Percentiles rank a stretch among this genome's conserved stretches.
Conservation (phyloP, 2,329 filamentous ascomycete species). For the Nothopassalora personata region DNA sequence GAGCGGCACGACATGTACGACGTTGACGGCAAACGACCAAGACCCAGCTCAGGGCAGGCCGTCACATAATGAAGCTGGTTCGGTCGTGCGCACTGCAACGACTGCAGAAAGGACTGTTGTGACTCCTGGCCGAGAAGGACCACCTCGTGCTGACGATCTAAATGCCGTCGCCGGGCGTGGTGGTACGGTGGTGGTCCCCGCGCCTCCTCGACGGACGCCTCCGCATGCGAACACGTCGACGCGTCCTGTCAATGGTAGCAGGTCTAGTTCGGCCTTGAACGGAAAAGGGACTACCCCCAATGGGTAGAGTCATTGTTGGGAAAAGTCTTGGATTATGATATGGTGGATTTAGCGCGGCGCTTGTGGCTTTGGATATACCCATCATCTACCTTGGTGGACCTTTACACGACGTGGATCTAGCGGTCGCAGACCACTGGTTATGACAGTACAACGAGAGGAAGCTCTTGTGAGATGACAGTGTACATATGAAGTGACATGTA, state of each 20-base stretch:
- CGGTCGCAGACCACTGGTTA: neutral
- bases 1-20: constrained; percentile 13
- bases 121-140: constrained; percentile 10
- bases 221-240: constrained; percentile 5
- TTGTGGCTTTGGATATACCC: constrained; percentile 2
- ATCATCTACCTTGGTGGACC: neutral
- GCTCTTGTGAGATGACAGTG: neutral
- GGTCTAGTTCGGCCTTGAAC: neutral
- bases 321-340: neutral
- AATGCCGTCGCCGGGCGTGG: constrained; percentile 21
- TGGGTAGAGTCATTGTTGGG: neutral
- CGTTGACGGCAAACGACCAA: constrained; percentile 10
- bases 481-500: constrained; percentile 1
- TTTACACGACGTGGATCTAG: neutral
- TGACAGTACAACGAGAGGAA: neutral
- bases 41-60: neutral
- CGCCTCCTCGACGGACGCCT: constrained; percentile 18
- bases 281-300: neutral
- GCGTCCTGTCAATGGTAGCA: constrained; percentile 1
- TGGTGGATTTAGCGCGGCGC: constrained; percentile 5
- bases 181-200: constrained; percentile 24
- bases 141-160: constrained; percentile 29
- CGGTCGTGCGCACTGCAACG: neutral
- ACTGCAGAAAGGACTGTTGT: neutral
- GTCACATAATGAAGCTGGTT: neutral